Conservation (phyloP, 1,284 basidiomycete genomes). For the Leccinum pachyderme region DNA sequence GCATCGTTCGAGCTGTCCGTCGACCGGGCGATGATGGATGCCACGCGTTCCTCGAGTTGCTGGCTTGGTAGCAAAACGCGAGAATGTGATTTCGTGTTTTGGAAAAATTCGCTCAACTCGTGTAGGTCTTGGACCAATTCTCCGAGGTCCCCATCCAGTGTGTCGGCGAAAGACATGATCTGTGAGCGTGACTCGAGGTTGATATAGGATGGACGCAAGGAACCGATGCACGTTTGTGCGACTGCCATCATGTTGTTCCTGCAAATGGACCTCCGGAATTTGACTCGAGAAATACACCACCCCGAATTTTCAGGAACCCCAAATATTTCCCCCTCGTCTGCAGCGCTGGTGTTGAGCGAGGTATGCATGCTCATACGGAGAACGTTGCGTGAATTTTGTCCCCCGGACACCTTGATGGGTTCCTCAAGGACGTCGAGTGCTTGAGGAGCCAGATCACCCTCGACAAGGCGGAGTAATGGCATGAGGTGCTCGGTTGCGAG, state of each 20-base stretch:
- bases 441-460: constrained; percentile 80
- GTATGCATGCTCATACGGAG: constrained; percentile 82
- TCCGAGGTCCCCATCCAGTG: constrained; percentile 67
- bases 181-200: constrained; percentile 61
- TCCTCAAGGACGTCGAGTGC: constrained; percentile 92
- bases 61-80: constrained; percentile 47
- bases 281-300: constrained; percentile 78
- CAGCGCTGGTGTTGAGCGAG: constrained; percentile 41
- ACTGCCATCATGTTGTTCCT: constrained; percentile 79
- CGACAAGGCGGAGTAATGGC: constrained; percentile 84
- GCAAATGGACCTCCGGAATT: constrained; percentile 60
- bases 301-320: constrained; percentile 80
- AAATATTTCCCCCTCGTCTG: constrained; percentile 70
- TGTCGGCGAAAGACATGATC: constrained; percentile 33
- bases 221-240: constrained; percentile 78
- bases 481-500: constrained; percentile 86
- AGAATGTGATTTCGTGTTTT: constrained; percentile 41
- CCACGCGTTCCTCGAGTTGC: constrained; percentile 71
- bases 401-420: constrained; percentile 75
- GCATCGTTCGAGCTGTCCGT: constrained; percentile 51
- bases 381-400: constrained; percentile 80
- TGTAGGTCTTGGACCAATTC: constrained; percentile 86
- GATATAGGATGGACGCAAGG: constrained; percentile 70
- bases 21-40: constrained; percentile 76
- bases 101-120: constrained; percentile 85